Evolutionary conservation across 1,284 basidiomycete species (phyloP), one percentile per base, ranked within the genome.

Genomic region (Mycena citricolor): DNA sequence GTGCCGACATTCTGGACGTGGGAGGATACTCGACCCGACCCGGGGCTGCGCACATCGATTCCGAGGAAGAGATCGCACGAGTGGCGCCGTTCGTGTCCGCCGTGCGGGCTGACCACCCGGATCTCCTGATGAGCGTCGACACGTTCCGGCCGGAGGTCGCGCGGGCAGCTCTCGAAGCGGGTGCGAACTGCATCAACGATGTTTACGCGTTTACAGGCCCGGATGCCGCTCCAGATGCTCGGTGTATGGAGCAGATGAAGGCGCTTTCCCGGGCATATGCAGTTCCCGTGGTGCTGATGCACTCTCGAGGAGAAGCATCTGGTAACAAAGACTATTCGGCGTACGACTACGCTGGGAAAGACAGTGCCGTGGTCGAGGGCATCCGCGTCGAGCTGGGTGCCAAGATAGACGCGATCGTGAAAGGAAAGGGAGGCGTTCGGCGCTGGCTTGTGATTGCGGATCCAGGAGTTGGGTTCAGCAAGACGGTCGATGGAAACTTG

Each of bases 391-490:
- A 99, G 63, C 74, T 99, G 2, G 84, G 81, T 0, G 65, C 65
- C 24, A 84, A 83, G 54, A 79, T 97, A 0, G 70, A 81, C 4
- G 58, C 61, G 2, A 85, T 93, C 11, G 73, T 95, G n/a, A 71
- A 73, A 12, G 85, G 86, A 0, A 69, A 64, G 17, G 83, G 83
- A 2, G 92, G 94, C 7, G 69, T 99, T 4, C 75, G 89, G 42
- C 67, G 91, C 23, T 99, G 95, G 95, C 79, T 92, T 54, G 82
- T 98, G 44, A 77, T 98, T 39, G 74, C 90, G 11, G 97, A 98
- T 66, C 93, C 95, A 1, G 95, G 97, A 0, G 71, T 99, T 39
- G 95, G 97, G 5, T 99, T 98, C 62, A 95, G 94, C 61, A 99
- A 99, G 66, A 79, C 82, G 0, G 63, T 84, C 1, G 72, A 83